Percentiles rank a stretch among this genome's conserved stretches.
phyloP scores from a whole-genome alignment of 1,284 basidiomycete genomes.

The Sporisorium sorghi region DNA sequence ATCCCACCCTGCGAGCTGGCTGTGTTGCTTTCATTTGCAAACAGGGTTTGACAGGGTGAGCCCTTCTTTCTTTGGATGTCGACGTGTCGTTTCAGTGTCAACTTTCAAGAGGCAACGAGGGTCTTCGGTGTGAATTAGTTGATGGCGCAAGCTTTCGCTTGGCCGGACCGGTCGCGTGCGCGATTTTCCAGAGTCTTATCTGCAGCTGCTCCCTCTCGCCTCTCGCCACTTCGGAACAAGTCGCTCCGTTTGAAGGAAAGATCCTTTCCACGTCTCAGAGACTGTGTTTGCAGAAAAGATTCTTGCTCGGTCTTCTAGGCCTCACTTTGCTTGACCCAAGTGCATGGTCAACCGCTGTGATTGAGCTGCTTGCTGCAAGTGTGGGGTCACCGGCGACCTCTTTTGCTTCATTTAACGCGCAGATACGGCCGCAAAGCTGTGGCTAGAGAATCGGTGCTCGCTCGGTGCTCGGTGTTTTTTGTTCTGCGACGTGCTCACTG shows the following conservation, averaged over 20 bases:
- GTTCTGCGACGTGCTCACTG: neutral
- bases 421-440: neutral
- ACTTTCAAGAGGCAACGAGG: too few relatives aligned
- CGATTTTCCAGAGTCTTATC: neutral
- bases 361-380: too few relatives aligned
- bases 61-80: too few relatives aligned
- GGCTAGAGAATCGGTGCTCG: constrained; percentile 21
- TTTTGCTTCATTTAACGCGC: too few relatives aligned
- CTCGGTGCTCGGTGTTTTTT: constrained; percentile 25
- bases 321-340: too few relatives aligned
- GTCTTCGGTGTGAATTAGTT: too few relatives aligned
- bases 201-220: neutral
- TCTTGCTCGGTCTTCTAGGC: too few relatives aligned
- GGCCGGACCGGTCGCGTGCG: constrained; percentile 3
- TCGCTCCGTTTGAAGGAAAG: constrained; percentile 1
- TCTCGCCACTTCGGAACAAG: neutral
- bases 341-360: too few relatives aligned
- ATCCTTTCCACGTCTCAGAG: neutral
- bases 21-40: neutral
- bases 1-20: neutral
- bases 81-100: too few relatives aligned
- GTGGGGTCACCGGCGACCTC: too few relatives aligned
- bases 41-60: too few relatives aligned
- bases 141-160: neutral
- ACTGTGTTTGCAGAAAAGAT: neutral